Conservation (phyloP, 2,329 filamentous ascomycete species). For the Thelonectria olida region DNA sequence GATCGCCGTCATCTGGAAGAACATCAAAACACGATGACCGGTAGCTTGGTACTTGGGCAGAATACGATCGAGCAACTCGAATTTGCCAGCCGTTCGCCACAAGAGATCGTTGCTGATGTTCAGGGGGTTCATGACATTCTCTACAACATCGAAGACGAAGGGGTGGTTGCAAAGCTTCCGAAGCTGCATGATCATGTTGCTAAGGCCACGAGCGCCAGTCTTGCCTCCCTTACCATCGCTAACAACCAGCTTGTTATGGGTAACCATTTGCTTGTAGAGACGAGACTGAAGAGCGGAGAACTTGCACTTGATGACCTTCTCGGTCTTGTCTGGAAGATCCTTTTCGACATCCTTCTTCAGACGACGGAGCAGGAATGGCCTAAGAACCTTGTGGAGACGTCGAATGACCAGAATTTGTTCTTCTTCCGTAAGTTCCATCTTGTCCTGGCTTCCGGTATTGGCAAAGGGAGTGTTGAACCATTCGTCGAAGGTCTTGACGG, state of each 20-base stretch:
- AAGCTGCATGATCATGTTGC: slow-evolving; percentile 99
- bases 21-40: slow-evolving; percentile 97
- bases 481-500: slow-evolving; percentile 97
- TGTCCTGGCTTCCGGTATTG: slow-evolving; percentile 96
- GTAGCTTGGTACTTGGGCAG: slow-evolving; percentile 92
- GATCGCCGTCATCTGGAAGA: slow-evolving; percentile 99
- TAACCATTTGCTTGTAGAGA: slow-evolving; percentile 97
- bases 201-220: slow-evolving; percentile 90
- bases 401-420: slow-evolving; percentile 98
- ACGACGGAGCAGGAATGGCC: slow-evolving; percentile 96
- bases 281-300: slow-evolving; percentile 94
- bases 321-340: slow-evolving; percentile 97
- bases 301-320: slow-evolving; percentile 99
- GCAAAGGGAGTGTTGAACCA: slow-evolving; percentile 99
- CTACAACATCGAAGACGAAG: slow-evolving; percentile 97
- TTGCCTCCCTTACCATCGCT: slow-evolving; percentile 96
- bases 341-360: slow-evolving; percentile 99
- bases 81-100: slow-evolving; percentile 97
- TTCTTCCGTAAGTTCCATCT: slow-evolving; percentile 99
- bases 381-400: slow-evolving; percentile 95
- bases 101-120: slow-evolving; percentile 90
- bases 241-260: slow-evolving; percentile 92
- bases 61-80: slow-evolving; percentile 91
- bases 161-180: slow-evolving; percentile 99
- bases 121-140: slow-evolving; percentile 95